phyloP scores from a whole-genome alignment of 441 rosid species.

The Eruca vesicaria region DNA sequence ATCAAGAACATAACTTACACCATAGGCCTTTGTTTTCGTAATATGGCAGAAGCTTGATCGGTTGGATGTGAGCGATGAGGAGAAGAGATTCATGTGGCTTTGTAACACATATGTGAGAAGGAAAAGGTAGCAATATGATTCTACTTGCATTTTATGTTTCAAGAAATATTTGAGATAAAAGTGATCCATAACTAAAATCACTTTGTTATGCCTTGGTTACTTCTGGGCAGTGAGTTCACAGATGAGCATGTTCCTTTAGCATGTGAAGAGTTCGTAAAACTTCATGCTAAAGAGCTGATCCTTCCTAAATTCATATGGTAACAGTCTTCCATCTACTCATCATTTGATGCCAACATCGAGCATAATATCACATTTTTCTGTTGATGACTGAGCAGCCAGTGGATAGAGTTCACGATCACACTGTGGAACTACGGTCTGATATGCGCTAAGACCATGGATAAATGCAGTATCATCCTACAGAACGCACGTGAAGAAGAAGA shows the following conservation, averaged over 20 bases:
- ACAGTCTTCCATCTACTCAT: constrained; percentile 8
- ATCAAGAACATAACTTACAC: background rate
- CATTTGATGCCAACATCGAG: background rate
- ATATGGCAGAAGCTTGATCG: constrained; percentile 68
- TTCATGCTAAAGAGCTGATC: constrained; percentile 13
- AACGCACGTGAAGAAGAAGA: background rate
- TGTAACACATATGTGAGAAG: constrained; percentile 92
- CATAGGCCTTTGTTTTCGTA: background rate
- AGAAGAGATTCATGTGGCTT: constrained; percentile 77
- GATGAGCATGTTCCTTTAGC: constrained; percentile 89
- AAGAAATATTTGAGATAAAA: background rate
- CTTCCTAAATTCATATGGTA: background rate
- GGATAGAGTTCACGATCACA: background rate
- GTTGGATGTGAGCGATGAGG: constrained; percentile 66
- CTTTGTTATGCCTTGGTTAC: constrained; percentile 2
- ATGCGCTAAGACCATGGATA: background rate
- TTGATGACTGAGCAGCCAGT: constrained; percentile 15
- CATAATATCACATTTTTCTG: background rate
- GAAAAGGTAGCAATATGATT: constrained; percentile 52
- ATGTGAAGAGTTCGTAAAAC: constrained; percentile 74
- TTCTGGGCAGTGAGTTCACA: constrained; percentile 63
- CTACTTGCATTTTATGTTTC: background rate
- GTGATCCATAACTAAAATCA: background rate
- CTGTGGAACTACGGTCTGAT: constrained; percentile 3
- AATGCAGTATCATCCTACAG: background rate